Base-by-base conservation (phyloP, 2,329 filamentous ascomycete genomes). In the Stachybotrys chlorohalonatus region DNA sequence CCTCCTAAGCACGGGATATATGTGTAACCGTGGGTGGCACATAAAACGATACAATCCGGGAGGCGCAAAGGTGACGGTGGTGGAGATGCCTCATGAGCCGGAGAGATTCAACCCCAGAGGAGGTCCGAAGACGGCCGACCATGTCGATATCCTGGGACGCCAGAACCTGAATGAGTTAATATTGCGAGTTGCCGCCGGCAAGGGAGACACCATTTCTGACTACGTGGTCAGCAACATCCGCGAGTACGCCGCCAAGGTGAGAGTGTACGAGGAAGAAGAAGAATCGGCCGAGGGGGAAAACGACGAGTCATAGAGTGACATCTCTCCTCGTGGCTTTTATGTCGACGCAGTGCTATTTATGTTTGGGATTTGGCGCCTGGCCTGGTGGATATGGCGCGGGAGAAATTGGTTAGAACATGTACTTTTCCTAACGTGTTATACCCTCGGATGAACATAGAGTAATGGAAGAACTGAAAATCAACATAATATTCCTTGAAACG, bases 81-180 rank as follows among this genome's bases (percentile, higher is more conserved):
- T 87, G 57, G 94, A 99, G 74, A 99, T 99, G 94, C 89, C 86
- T 1, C 94, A 99, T 66, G 92, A 97, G 65, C 94, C 94, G 1
- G 93, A 96, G 63, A 76, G 90, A 16, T 99, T 96, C 69, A 93
- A 86, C 62, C 90, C 94, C 0, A 78, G 94, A 53, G 84, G 84
- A 16, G 84, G 83, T 0, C 82, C 83, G 30, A 83, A 83, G 57
- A 84, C 80, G 57, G 92, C 91, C 13, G 94, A 99, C 66, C 94
- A 99, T 66, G 94, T 99, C 52, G 94, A 99, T 67, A 99, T 99
- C 56, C 78, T 99, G 3, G 94, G 94, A 1, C 78, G 94, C 32
- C 85, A 91, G 61, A 90, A 84, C 36, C 77, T 99, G 31, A 99
- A 99, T 64, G 94, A 99, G 70, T 74, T 97, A 52, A 87, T 99